Percentiles rank a stretch among this genome's conserved stretches.
Evolutionary conservation across 2,329 filamentous ascomycete species (phyloP).

Genomic region (Trichoderma brevicompactum): DNA sequence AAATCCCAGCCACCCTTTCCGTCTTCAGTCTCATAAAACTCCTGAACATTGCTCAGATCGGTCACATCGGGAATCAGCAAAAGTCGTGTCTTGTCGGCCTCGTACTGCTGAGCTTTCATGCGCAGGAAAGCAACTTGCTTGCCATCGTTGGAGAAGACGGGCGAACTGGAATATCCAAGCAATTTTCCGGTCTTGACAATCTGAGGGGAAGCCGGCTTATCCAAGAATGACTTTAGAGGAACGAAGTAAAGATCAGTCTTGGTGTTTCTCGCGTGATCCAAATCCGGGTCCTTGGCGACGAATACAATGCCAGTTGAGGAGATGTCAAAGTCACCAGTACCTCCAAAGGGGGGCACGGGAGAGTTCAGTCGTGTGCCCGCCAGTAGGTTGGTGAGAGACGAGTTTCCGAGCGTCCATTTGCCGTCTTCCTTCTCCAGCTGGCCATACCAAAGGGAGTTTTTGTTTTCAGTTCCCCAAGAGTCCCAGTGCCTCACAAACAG

Average conservation of each 20-base stretch:
- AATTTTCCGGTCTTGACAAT: constrained; percentile 59
- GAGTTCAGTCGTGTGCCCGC: constrained; percentile 62
- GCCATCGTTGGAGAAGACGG: constrained; percentile 76
- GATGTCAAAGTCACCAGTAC: constrained; percentile 79
- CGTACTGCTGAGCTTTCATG: constrained; percentile 78
- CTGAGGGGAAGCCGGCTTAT: constrained; percentile 56
- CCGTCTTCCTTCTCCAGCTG: constrained; percentile 54
- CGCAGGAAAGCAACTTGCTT: constrained; percentile 74
- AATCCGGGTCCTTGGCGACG: constrained; percentile 72
- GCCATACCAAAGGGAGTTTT: constrained; percentile 74
- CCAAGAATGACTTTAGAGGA: constrained; percentile 64
- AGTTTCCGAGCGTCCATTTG: constrained; percentile 48
- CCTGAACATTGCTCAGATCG: constrained; percentile 61
- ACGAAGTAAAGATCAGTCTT: constrained; percentile 82
- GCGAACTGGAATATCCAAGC: constrained; percentile 66
- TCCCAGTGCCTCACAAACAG: constrained; percentile 87
- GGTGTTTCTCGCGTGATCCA: constrained; percentile 75
- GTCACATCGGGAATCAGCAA: constrained; percentile 66
- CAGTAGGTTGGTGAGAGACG: constrained; percentile 66
- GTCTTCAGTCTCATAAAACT: constrained; percentile 65
- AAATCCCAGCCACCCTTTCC: constrained; percentile 67
- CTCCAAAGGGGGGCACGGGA: constrained; percentile 79
- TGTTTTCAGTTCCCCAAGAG: constrained; percentile 69
- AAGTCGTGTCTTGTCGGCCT: constrained; percentile 72
- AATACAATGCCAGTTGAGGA: constrained; percentile 69